Conservation (phyloP, 495 filamentous ascomycete species). For the Penicillium angulare region DNA sequence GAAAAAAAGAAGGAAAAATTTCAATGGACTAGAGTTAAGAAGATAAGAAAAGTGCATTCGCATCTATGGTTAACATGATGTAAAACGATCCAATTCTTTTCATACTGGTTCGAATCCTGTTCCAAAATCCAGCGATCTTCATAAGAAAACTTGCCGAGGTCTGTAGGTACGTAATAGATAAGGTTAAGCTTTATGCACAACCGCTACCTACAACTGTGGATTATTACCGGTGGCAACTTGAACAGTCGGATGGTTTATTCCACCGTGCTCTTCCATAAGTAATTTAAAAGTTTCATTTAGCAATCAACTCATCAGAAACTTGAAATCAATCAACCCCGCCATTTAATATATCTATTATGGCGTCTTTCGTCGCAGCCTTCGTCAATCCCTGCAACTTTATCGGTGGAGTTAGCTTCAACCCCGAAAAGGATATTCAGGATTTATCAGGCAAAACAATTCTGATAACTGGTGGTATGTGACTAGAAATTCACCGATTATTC, state of each 20-base stretch:
- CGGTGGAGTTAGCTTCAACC: slow-evolving; percentile 31
- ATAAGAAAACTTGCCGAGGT: no score
- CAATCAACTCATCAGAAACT: not conserved
- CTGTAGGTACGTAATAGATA: no score
- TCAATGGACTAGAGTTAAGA: no score
- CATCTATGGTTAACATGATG: no score
- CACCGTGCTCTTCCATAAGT: not conserved
- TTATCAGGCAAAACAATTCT: slow-evolving; percentile 53
- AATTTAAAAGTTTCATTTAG: not conserved
- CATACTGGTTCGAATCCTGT: no score
- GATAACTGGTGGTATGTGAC: slow-evolving; percentile 51
- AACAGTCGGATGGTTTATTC: not conserved
- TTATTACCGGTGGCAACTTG: no score
- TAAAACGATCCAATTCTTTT: no score
- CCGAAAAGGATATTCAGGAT: slow-evolving; percentile 51
- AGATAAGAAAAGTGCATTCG: no score
- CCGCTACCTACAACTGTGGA: no score
- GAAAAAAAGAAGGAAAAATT: no score
- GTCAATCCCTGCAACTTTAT: slow-evolving; percentile 27
- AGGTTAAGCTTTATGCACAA: no score
- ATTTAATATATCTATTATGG: slow-evolving; percentile 11
- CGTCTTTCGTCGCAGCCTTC: slow-evolving; percentile 19
- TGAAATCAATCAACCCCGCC: not conserved
- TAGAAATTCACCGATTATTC: not conserved
- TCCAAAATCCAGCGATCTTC: no score